A percentile compares a stretch with the other conserved stretches of the same genome.
Conservation (phyloP, 371 early-diverging fungal species). For the Apophysomyces ossiformis region DNA sequence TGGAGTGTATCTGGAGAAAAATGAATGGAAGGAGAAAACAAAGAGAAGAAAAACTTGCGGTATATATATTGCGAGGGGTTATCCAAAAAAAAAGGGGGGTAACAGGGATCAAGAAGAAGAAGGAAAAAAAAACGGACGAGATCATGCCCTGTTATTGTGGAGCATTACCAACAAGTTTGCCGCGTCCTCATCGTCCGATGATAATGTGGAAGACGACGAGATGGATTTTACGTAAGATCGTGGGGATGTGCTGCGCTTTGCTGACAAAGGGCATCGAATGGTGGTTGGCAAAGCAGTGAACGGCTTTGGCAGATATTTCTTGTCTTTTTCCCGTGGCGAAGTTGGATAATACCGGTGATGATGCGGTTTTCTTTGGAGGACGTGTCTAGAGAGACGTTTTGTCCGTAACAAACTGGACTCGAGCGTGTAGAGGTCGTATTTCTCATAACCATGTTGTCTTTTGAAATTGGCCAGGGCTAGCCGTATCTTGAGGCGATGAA, state of each 20-base stretch:
- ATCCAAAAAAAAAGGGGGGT: slow-evolving; percentile 3
- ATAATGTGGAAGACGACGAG: slow-evolving; percentile 14
- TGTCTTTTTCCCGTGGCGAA: slow-evolving; percentile 10
- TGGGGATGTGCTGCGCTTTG: slow-evolving; percentile 44
- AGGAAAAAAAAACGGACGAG: not conserved
- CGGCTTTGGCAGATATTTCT: not conserved
- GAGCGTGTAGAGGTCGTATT: slow-evolving; percentile 31
- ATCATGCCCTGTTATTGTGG: slow-evolving; percentile 19
- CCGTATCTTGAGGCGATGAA: slow-evolving; percentile 29
- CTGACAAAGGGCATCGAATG: slow-evolving; percentile 33
- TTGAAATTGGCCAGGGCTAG: slow-evolving; percentile 36
- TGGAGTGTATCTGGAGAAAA: slow-evolving; percentile 26
- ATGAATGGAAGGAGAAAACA: not conserved
- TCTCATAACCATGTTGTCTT: slow-evolving; percentile 36
- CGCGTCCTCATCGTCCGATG: slow-evolving; percentile 46
- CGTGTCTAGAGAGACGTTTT: slow-evolving; percentile 9
- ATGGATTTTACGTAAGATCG: slow-evolving; percentile 10
- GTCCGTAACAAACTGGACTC: slow-evolving; percentile 26
- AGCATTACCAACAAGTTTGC: slow-evolving; percentile 50
- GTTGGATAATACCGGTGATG: slow-evolving; percentile 43
- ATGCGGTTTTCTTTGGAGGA: slow-evolving; percentile 15
- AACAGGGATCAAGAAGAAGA: not conserved
- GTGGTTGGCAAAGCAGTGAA: slow-evolving; percentile 12
- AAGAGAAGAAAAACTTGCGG: not conserved
- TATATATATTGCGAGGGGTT: slow-evolving; percentile 11